Conservation (phyloP, 2,329 filamentous ascomycete species). For the Colletotrichum endophyticum region DNA sequence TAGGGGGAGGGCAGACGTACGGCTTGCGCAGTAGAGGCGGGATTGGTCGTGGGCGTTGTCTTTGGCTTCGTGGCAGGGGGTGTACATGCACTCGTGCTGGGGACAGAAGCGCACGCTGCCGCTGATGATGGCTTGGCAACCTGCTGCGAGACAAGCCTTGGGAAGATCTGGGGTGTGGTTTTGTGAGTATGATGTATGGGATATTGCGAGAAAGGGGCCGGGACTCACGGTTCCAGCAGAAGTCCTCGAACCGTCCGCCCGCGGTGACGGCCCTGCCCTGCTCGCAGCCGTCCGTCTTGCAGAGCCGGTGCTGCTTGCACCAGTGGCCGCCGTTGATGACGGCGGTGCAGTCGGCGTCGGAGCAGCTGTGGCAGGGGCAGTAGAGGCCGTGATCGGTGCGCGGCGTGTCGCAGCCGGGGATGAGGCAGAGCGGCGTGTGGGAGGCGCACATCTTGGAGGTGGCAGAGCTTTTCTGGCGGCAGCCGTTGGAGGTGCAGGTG, state of each 20-base stretch:
- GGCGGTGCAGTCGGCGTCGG: slow-evolving; percentile 5
- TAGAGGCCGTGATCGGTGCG: slow-evolving; percentile 11
- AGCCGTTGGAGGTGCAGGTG: slow-evolving; percentile 18
- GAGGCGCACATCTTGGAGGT: slow-evolving; percentile 7
- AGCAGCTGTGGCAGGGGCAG: slow-evolving; percentile 21
- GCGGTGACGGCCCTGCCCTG: neutral
- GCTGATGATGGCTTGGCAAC: neutral
- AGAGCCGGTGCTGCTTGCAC: slow-evolving; percentile 21
- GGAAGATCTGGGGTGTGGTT: neutral
- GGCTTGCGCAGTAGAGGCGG: slow-evolving; percentile 7
- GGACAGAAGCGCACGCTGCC: neutral
- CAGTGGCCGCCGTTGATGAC: slow-evolving; percentile 22
- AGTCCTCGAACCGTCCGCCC: neutral
- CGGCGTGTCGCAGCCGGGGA: slow-evolving; percentile 13
- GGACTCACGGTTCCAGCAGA: slow-evolving; percentile 15
- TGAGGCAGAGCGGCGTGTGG: slow-evolving; percentile 22
- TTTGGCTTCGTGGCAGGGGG: slow-evolving; percentile 3
- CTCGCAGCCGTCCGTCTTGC: slow-evolving; percentile 15
- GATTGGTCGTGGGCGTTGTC: neutral
- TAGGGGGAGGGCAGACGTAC: neutral
- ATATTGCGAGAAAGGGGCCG: neutral
- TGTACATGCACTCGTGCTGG: slow-evolving; percentile 17
- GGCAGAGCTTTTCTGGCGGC: slow-evolving; percentile 15
- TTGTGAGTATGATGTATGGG: neutral
- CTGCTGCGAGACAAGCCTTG: neutral